These are phyloP conservation scores for Fistulina hepatica DNA, from an alignment of 1,284 basidiomycete genomes.

Conservation along the genomic window DNA sequence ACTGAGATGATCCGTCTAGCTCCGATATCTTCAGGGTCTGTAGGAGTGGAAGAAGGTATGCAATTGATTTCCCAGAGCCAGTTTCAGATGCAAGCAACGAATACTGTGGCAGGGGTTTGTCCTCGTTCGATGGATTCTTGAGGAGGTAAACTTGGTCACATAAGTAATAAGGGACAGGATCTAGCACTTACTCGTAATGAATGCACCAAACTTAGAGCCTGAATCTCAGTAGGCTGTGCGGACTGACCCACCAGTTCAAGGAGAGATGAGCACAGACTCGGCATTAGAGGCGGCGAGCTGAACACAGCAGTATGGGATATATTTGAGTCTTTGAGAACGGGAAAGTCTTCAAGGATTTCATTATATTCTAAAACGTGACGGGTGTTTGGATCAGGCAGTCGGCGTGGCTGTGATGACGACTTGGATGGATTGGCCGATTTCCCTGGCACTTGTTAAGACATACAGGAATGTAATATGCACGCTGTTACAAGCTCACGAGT, in stretches of 20 bases:
- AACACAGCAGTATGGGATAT: no score
- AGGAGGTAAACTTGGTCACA: slow-evolving; percentile 21
- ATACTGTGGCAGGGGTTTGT: no score
- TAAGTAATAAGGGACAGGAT: slow-evolving; percentile 10
- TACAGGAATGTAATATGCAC: no score
- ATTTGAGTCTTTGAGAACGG: no score
- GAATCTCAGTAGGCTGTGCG: slow-evolving; percentile 61
- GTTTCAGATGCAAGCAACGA: slow-evolving; percentile 83
- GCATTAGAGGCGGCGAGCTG: slow-evolving; percentile 55
- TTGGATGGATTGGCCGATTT: no score
- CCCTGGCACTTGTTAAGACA: no score
- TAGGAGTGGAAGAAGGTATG: slow-evolving; percentile 75
- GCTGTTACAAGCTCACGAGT: no score
- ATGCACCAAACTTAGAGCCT: slow-evolving; percentile 53
- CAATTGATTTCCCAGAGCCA: slow-evolving; percentile 84
- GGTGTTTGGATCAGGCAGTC: no score
- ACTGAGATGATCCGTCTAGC: slow-evolving; percentile 11
- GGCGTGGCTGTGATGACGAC: no score
- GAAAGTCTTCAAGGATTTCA: no score
- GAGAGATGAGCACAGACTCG: slow-evolving; percentile 47
- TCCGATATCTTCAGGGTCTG: slow-evolving; percentile 65
- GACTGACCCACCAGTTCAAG: slow-evolving; percentile 42
- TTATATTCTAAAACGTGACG: no score
- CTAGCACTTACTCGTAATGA: slow-evolving; percentile 12
- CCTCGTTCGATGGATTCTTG: slow-evolving; percentile 48